phyloP scores from a whole-genome alignment of 306 rosid species.

The Rubus idaeus region DNA sequence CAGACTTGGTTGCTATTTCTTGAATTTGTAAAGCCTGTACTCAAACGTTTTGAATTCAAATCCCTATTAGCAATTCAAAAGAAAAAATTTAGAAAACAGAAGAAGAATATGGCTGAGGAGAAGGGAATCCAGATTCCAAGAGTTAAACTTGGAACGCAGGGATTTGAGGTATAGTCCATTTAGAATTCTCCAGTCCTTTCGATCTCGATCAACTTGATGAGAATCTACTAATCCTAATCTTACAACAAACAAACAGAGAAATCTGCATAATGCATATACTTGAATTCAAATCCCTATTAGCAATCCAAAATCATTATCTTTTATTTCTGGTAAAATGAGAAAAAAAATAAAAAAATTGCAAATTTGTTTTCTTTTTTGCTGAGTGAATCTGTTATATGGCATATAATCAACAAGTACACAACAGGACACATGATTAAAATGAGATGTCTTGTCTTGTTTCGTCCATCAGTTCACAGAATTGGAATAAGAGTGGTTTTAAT shows the following conservation, averaged over 20 bases:
- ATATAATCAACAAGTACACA: neutral
- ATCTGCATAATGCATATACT: neutral
- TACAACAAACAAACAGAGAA: too few species aligned
- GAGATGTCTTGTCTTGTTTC: neutral
- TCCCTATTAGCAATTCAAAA: conserved; percentile 1
- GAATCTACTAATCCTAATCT: neutral
- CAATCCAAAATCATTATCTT: neutral
- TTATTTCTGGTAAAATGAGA: neutral
- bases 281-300: too few species aligned
- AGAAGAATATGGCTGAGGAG: conserved; percentile 31
- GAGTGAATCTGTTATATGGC: neutral
- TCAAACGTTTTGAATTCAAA: neutral
- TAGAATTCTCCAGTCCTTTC: neutral
- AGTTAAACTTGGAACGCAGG: conserved; percentile 48
- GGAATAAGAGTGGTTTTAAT: neutral
- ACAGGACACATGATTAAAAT: neutral
- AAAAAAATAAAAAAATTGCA: neutral
- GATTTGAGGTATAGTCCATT: conserved; percentile 40
- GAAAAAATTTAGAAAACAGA: neutral
- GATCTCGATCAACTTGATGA: neutral
- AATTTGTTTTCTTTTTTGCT: neutral
- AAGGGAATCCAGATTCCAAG: conserved; percentile 28
- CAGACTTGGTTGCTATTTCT: neutral
- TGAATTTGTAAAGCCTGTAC: neutral
- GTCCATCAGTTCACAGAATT: neutral